phyloP scores from a whole-genome alignment of 2,329 filamentous ascomycete species.

The Xylariaceae sp. region DNA sequence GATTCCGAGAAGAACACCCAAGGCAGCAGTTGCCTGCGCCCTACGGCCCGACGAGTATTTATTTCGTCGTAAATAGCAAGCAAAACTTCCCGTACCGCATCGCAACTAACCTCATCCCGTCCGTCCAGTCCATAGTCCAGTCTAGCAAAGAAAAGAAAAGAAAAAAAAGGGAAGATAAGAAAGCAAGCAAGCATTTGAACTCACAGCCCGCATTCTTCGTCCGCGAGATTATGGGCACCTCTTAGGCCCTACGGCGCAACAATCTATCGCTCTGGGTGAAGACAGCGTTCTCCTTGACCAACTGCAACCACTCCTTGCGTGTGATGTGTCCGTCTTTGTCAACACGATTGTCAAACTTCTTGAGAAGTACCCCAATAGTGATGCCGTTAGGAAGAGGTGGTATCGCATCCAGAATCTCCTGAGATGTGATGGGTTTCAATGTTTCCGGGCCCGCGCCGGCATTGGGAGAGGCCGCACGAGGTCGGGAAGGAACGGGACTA shows the following conservation, averaged over 20 bases:
- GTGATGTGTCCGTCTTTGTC: conserved; percentile 47
- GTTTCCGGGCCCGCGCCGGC: conserved; percentile 19
- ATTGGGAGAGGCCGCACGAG: conserved; percentile 33
- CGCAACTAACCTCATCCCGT: background rate
- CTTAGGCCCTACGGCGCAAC: conserved; percentile 38
- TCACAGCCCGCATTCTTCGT: background rate
- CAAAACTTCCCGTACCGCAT: background rate
- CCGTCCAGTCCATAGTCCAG: background rate
- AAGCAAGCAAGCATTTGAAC: background rate
- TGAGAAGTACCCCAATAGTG: conserved; percentile 49
- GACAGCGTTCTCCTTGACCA: conserved; percentile 52
- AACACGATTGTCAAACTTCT: conserved; percentile 49
- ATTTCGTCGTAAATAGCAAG: background rate
- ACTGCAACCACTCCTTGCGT: conserved; percentile 51
- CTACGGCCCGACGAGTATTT: background rate
- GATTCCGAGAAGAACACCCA: background rate
- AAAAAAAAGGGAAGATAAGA: no score
- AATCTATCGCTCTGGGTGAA: conserved; percentile 54
- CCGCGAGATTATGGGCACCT: no score
- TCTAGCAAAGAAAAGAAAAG: background rate
- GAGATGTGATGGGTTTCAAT: conserved; percentile 39
- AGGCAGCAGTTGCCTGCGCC: background rate
- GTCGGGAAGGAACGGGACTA: conserved; percentile 47
- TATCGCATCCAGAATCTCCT: conserved; percentile 51
- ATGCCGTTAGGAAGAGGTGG: conserved; percentile 48